phyloP scores from a whole-genome alignment of 805 yeast genomes.

The Ogataea glucozyma region DNA sequence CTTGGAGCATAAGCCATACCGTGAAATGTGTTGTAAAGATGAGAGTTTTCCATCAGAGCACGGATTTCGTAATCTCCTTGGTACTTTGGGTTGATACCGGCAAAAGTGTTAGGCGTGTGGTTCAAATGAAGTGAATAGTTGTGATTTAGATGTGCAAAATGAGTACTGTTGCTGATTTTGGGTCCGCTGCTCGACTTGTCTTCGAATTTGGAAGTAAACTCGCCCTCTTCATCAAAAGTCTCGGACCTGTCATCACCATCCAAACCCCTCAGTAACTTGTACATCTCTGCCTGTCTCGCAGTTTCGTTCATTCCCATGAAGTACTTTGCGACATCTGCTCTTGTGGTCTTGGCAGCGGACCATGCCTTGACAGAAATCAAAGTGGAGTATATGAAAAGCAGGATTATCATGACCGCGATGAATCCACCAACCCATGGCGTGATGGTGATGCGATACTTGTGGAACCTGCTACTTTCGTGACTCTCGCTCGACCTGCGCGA shows the following conservation, averaged over 20 bases:
- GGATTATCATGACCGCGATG: conserved; percentile 8
- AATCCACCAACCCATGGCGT: conserved; percentile 15
- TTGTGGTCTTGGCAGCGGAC: conserved; percentile 11
- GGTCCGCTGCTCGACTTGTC: background rate
- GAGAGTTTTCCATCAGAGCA: conserved; percentile 38
- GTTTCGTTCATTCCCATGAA: conserved; percentile 14
- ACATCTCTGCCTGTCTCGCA: conserved; percentile 12
- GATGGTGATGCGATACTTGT: conserved; percentile 8
- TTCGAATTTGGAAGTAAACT: background rate
- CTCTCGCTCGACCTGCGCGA: background rate
- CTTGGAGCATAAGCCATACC: conserved; percentile 65
- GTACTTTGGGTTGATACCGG: conserved; percentile 37
- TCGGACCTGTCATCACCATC: conserved; percentile 2
- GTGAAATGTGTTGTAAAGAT: conserved; percentile 43
- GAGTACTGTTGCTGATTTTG: background rate
- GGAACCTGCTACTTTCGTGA: background rate
- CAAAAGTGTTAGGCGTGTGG: conserved; percentile 25
- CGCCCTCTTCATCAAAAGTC: background rate
- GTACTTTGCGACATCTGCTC: conserved; percentile 14
- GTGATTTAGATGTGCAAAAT: conserved; percentile 1
- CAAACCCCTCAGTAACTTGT: conserved; percentile 9
- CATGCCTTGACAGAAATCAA: conserved; percentile 17
- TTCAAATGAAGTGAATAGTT: background rate
- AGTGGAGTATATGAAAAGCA: conserved; percentile 16
- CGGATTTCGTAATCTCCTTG: conserved; percentile 38